Evolutionary conservation across 83 land plant genomes (phyloP), one percentile per base, ranked within the genome.

Genomic region (Larix sibirica): DNA sequence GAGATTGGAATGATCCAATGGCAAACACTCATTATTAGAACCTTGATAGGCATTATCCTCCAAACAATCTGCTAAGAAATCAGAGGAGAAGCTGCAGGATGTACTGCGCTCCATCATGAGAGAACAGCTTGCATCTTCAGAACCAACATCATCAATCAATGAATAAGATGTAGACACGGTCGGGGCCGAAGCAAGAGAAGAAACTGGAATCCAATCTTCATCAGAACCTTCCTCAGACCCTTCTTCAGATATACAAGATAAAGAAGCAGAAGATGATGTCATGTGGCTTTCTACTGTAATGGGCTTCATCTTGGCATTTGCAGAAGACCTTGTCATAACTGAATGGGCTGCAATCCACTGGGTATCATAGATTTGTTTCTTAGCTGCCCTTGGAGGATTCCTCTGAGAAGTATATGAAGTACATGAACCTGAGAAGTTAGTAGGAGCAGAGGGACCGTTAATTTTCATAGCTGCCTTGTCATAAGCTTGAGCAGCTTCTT

Each of bases 211-310:
- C 80, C 80, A 77, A 13, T 77, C 80, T 17, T 42, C 62, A 77
- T 77, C 80, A 14, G 80, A 77, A 4, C 54, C 56, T 31, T 56
- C 40, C 28, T 77, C 80, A 4, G 80, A 77, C 14, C 28, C 79
- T 28, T 77, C 80, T 59, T 77, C 80, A 3, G 80, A 77, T 21
- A 77, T 77, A 31, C 80, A 77, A 58, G 80, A 77, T 6, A 77
- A 77, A 28, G 80, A 77, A 14, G 80, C 13, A 5, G 80, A 77
- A 59, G 80, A 58, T 77, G 80, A 77, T 54, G 80, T 31, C 62
- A 56, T 40, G 2, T 50, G 18, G 54, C 56, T 42, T 73, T 73
- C 77, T 20, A 73, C 24, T 42, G 24, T 20, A 21, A 40, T 73
- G 8, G 77, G 56, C 56, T 73, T 73, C 24, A 10, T 26, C 62